A percentile compares a stretch with the other conserved stretches of the same genome.
Evolutionary conservation across 2,329 filamentous ascomycete species (phyloP).

Genomic region (Alternaria sp.): DNA sequence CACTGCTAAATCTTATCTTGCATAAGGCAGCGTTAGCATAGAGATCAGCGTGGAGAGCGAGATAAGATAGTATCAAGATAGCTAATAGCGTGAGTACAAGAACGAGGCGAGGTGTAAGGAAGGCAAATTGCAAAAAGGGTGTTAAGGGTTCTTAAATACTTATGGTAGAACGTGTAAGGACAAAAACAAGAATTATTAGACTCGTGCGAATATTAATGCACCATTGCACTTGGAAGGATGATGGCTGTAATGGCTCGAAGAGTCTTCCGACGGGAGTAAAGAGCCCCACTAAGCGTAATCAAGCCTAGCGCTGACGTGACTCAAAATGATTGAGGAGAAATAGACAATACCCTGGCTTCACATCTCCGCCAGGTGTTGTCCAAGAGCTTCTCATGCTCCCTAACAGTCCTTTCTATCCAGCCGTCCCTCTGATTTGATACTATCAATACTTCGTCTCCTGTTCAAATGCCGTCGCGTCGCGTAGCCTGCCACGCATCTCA

Average conservation of each 20-base stretch:
- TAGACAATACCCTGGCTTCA: conserved; percentile 12
- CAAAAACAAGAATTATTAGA: neutral
- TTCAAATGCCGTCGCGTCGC: neutral
- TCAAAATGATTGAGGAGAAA: conserved; percentile 2
- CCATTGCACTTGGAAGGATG: neutral
- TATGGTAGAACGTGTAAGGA: neutral
- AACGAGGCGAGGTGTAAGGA: conserved; percentile 7
- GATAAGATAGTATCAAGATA: neutral
- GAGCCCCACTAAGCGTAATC: neutral
- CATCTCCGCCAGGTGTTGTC: conserved; percentile 23
- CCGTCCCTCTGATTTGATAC: conserved; percentile 36
- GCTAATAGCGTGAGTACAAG: conserved; percentile 11
- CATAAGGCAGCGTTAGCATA: conserved; percentile 1
- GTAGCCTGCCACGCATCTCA: neutral
- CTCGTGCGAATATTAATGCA: neutral
- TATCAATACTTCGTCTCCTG: conserved; percentile 25
- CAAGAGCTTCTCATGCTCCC: conserved; percentile 24
- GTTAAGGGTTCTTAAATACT: neutral
- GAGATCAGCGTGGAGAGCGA: conserved; percentile 8
- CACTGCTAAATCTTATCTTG: conserved; percentile 1
- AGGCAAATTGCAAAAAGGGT: neutral
- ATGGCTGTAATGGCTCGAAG: neutral
- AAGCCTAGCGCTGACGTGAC: conserved; percentile 2
- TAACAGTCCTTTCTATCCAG: conserved; percentile 30
- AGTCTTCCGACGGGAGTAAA: neutral